Evolutionary conservation across 2,329 filamentous ascomycete species (phyloP).

Genomic region (Seiridium unicorne): DNA sequence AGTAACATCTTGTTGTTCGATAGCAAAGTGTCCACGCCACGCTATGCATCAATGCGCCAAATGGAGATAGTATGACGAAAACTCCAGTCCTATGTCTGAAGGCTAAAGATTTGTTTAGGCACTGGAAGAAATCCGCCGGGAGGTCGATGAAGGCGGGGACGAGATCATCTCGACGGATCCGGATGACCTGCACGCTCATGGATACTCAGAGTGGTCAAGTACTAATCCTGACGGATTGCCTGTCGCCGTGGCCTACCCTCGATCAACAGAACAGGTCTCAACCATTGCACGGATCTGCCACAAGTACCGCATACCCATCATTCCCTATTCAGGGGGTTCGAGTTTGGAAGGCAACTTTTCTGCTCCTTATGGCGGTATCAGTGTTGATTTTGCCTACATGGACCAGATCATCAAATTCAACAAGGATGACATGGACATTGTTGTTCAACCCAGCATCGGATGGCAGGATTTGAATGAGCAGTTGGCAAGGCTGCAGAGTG

Average conservation of each 20-base stretch:
- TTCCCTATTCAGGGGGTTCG: slow-evolving; percentile 82
- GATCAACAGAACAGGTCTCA: slow-evolving; percentile 59
- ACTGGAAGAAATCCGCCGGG: slow-evolving; percentile 50
- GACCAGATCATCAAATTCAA: slow-evolving; percentile 77
- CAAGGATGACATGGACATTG: slow-evolving; percentile 86
- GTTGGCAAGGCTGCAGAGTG: slow-evolving; percentile 64
- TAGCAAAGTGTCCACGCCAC: slow-evolving; percentile 22
- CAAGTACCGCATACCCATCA: slow-evolving; percentile 78
- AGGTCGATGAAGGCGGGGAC: slow-evolving; percentile 37
- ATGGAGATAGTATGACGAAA: slow-evolving; percentile 45
- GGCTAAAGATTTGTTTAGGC: slow-evolving; percentile 38
- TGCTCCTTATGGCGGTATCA: slow-evolving; percentile 81
- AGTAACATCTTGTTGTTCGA: slow-evolving; percentile 24
- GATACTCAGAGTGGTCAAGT: slow-evolving; percentile 68
- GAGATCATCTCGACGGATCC: slow-evolving; percentile 62
- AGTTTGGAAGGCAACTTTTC: slow-evolving; percentile 90
- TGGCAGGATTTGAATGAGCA: slow-evolving; percentile 86
- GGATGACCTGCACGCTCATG: slow-evolving; percentile 59
- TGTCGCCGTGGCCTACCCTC: slow-evolving; percentile 64
- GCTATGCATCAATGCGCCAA: slow-evolving; percentile 47
- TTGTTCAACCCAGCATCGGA: slow-evolving; percentile 87
- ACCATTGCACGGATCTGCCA: slow-evolving; percentile 67
- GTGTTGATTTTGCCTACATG: slow-evolving; percentile 88
- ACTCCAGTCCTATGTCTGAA: neutral
- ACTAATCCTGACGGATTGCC: slow-evolving; percentile 59